Conservation (phyloP, 169 alveolate species). For the Cryptosporidium ubiquitum region DNA sequence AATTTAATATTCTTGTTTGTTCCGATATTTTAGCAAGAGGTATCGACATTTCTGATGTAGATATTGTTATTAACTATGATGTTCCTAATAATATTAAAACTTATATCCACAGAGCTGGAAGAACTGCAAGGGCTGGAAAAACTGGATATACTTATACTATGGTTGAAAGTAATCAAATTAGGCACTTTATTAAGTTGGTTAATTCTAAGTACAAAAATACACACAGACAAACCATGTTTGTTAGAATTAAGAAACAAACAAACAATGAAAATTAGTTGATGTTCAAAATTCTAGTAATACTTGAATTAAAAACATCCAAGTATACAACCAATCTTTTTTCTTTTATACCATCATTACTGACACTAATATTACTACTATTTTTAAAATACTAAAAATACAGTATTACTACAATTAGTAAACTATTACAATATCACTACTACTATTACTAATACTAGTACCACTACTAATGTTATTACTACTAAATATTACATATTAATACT, state of each 20-base stretch:
- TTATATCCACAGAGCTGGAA: slow-evolving; percentile 89
- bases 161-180: slow-evolving; percentile 37
- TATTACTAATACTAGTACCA: neutral
- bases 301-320: neutral
- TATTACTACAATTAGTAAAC: too few relatives aligned
- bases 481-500: too few relatives aligned
- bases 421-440: too few relatives aligned
- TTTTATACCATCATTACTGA: neutral
- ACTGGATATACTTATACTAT: slow-evolving; percentile 78
- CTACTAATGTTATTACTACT: neutral
- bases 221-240: slow-evolving; percentile 8
- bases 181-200: slow-evolving; percentile 14
- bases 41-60: slow-evolving; percentile 86
- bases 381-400: neutral
- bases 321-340: neutral
- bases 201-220: neutral
- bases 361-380: neutral
- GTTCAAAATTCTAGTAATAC: neutral
- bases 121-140: slow-evolving; percentile 92
- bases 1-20: slow-evolving; percentile 83
- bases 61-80: slow-evolving; percentile 88
- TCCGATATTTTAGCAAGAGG: slow-evolving; percentile 94
- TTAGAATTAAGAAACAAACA: neutral
- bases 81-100: slow-evolving; percentile 84
- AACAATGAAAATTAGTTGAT: neutral